A percentile compares a stretch with the other conserved stretches of the same genome.
Evolutionary conservation across 768 basidiomycete species (phyloP).

Genomic region (Boletus huronensis): DNA sequence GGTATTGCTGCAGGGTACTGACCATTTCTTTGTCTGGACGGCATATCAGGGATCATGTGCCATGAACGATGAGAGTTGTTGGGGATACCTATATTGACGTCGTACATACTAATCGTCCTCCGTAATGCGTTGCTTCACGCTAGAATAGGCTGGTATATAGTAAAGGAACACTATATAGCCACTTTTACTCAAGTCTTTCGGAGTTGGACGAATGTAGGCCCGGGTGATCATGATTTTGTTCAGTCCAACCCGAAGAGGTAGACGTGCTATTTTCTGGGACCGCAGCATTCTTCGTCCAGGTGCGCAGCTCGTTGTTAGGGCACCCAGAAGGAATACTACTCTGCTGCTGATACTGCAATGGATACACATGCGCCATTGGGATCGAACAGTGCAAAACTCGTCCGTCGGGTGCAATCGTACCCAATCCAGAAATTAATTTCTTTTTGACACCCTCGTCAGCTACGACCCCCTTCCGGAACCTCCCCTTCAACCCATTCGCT

Average conservation of each 20-base stretch:
- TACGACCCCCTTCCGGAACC: not conserved
- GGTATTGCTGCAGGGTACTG: slow-evolving; percentile 88
- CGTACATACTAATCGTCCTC: not conserved
- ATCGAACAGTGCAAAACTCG: slow-evolving; percentile 21
- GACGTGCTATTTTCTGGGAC: not conserved
- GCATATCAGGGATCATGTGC: too few relatives aligned
- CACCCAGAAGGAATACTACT: not conserved
- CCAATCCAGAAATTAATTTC: not conserved
- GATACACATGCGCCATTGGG: not conserved
- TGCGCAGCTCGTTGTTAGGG: not conserved
- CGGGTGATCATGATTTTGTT: not conserved
- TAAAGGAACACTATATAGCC: too few relatives aligned
- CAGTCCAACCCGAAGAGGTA: not conserved
- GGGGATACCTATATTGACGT: not conserved
- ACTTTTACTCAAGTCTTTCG: not conserved
- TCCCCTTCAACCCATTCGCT: not conserved
- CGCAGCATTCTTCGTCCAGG: not conserved
- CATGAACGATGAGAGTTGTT: too few relatives aligned
- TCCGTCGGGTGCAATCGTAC: not conserved
- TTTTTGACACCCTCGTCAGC: not conserved
- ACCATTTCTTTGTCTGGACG: not conserved
- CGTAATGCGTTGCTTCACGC: not conserved
- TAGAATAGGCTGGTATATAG: not conserved
- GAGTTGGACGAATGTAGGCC: not conserved
- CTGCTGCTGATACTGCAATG: not conserved